A percentile compares a stretch with the other conserved stretches of the same genome.
Conservation (phyloP, 768 basidiomycete species). For the Phylloporus scabripes region DNA sequence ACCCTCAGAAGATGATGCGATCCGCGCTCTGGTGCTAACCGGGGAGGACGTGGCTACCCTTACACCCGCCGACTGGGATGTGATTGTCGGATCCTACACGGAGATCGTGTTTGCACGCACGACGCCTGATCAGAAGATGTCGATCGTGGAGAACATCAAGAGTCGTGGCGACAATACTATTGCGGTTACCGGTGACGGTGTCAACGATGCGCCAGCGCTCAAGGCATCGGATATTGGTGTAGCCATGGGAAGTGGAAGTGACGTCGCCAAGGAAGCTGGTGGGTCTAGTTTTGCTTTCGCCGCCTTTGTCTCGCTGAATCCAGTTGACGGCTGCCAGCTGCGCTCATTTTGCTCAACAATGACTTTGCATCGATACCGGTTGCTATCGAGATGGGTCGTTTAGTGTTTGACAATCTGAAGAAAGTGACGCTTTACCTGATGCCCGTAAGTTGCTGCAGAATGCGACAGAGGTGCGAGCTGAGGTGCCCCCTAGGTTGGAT, state of each 20-base stretch:
- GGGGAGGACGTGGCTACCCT: constrained; percentile 39
- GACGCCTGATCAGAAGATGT: constrained; percentile 52
- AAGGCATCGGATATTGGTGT: constrained; percentile 54
- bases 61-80: constrained; percentile 35
- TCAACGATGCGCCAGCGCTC: constrained; percentile 47
- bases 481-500: constrained; percentile 36
- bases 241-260: constrained; percentile 45
- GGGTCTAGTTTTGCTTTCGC: constrained; percentile 14
- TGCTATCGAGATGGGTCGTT: constrained; percentile 54
- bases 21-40: constrained; percentile 39
- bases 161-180: constrained; percentile 42
- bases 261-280: constrained; percentile 53
- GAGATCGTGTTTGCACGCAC: constrained; percentile 52
- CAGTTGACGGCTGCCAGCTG: constrained; percentile 21
- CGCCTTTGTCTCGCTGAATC: background rate
- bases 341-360: constrained; percentile 51
- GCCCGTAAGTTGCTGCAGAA: constrained; percentile 28
- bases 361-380: constrained; percentile 54
- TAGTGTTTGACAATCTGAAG: constrained; percentile 56
- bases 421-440: constrained; percentile 44
- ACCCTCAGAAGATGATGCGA: constrained; percentile 34
- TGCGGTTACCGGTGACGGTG: constrained; percentile 54
- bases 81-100: constrained; percentile 31
- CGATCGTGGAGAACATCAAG: constrained; percentile 52
- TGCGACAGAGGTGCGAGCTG: background rate